A percentile compares a stretch with the other conserved stretches of the same genome.
Evolutionary conservation across 2,329 filamentous ascomycete species (phyloP).

Genomic region (Pseudogymnoascus sp.): DNA sequence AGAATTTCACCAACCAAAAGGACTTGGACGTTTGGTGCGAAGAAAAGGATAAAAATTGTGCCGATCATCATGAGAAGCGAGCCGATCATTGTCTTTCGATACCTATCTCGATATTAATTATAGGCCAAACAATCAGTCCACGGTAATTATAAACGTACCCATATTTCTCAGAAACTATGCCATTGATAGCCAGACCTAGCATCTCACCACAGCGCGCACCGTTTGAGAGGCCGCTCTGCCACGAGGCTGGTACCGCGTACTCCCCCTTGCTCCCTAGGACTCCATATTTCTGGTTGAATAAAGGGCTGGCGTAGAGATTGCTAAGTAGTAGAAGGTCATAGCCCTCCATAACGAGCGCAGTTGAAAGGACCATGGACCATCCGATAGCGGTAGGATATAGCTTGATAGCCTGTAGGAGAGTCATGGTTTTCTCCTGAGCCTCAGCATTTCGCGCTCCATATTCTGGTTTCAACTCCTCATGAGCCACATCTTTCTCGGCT

Average conservation of each 20-base stretch:
- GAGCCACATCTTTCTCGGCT: background rate
- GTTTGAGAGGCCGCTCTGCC: slow-evolving; percentile 37
- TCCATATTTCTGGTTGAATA: slow-evolving; percentile 26
- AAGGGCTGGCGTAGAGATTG: slow-evolving; percentile 28
- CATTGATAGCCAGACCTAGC: slow-evolving; percentile 35
- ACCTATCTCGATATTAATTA: slow-evolving; percentile 31
- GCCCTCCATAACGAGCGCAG: slow-evolving; percentile 33
- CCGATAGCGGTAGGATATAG: slow-evolving; percentile 42
- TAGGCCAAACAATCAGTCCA: slow-evolving; percentile 37
- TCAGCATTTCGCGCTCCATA: slow-evolving; percentile 13
- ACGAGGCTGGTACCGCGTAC: slow-evolving; percentile 34
- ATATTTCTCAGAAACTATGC: slow-evolving; percentile 39
- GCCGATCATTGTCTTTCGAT: slow-evolving; percentile 39
- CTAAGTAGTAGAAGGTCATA: slow-evolving; percentile 31
- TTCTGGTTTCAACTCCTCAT: background rate
- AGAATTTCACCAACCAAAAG: slow-evolving; percentile 42
- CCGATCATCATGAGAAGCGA: slow-evolving; percentile 36
- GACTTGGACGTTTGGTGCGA: slow-evolving; percentile 38
- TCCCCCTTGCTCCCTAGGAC: slow-evolving; percentile 17
- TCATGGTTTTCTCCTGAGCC: slow-evolving; percentile 44
- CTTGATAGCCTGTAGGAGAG: slow-evolving; percentile 39
- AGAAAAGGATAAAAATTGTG: slow-evolving; percentile 45
- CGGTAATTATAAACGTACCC: slow-evolving; percentile 36
- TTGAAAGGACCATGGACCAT: slow-evolving; percentile 30
- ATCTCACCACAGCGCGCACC: slow-evolving; percentile 35